Evolutionary conservation across 2,329 filamentous ascomycete genomes (phyloP).

Genomic region (Tolypocladium tundrense): DNA sequence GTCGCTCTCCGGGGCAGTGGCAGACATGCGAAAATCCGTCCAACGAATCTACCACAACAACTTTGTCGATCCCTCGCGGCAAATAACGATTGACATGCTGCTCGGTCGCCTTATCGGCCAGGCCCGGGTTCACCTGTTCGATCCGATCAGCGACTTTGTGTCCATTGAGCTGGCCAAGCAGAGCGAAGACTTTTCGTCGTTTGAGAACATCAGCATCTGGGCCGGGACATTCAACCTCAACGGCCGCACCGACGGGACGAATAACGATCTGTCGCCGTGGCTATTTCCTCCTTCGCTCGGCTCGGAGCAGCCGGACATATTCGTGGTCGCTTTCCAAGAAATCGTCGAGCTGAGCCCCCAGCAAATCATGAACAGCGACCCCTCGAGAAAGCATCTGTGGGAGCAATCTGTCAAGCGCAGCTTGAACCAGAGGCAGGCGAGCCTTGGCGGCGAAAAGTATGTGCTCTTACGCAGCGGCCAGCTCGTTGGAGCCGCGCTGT

Average conservation of each 20-base stretch:
- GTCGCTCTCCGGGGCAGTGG: constrained; percentile 84
- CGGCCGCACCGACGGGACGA: constrained; percentile 67
- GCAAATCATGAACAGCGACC: constrained; percentile 98
- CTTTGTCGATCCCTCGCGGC: constrained; percentile 84
- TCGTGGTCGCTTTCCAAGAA: constrained; percentile 90
- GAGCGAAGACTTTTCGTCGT: constrained; percentile 63
- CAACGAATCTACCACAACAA: constrained; percentile 96
- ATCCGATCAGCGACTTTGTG: constrained; percentile 90
- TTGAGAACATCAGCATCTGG: constrained; percentile 66
- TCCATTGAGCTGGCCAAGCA: constrained; percentile 61
- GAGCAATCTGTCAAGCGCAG: constrained; percentile 70
- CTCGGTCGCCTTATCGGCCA: constrained; percentile 80
- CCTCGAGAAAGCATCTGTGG: constrained; percentile 74
- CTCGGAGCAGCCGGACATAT: constrained; percentile 65
- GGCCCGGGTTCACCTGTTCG: constrained; percentile 72
- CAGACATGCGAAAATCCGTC: constrained; percentile 91
- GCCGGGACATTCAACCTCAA: constrained; percentile 94
- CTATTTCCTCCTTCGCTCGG: constrained; percentile 55
- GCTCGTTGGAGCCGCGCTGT: constrained; percentile 84
- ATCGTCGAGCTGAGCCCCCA: constrained; percentile 97
- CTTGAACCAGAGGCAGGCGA: constrained; percentile 61
- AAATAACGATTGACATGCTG: constrained; percentile 90
- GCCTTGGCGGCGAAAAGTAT: constrained; percentile 63
- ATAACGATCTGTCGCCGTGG: constrained; percentile 77
- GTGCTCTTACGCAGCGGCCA: constrained; percentile 86